phyloP scores from a whole-genome alignment of 495 filamentous ascomycete species.

The Penicillium bialowiezense region DNA sequence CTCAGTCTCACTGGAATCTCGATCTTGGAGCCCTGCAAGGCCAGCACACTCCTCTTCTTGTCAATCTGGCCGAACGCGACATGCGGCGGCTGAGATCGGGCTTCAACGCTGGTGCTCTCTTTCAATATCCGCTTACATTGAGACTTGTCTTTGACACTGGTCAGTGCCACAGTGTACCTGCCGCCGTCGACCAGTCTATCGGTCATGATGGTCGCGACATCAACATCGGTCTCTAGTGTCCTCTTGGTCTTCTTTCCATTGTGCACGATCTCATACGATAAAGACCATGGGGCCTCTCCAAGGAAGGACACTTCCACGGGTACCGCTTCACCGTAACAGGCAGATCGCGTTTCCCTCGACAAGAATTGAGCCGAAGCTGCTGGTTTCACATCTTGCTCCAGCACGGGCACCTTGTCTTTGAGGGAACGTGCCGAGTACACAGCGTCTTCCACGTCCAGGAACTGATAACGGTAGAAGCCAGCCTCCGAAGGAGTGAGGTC shows the following conservation, averaged over 20 bases:
- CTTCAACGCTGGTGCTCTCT: slow-evolving; percentile 76
- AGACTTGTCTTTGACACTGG: slow-evolving; percentile 78
- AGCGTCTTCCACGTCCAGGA: slow-evolving; percentile 72
- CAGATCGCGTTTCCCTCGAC: slow-evolving; percentile 48
- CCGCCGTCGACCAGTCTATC: slow-evolving; percentile 71
- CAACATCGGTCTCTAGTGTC: slow-evolving; percentile 57
- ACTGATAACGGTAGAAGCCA: slow-evolving; percentile 83
- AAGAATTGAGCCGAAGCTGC: slow-evolving; percentile 76
- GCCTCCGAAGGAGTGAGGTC: slow-evolving; percentile 79
- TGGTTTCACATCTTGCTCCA: slow-evolving; percentile 91
- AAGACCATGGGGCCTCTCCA: slow-evolving; percentile 80
- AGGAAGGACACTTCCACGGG: slow-evolving; percentile 67
- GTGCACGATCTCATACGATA: slow-evolving; percentile 94
- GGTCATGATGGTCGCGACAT: slow-evolving; percentile 67
- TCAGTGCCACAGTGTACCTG: slow-evolving; percentile 80
- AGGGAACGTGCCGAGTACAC: slow-evolving; percentile 61
- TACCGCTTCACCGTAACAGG: slow-evolving; percentile 80
- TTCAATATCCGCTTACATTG: slow-evolving; percentile 82
- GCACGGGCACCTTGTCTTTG: slow-evolving; percentile 51
- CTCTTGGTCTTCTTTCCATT: slow-evolving; percentile 75
- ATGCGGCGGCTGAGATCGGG: slow-evolving; percentile 80
- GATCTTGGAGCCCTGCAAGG: slow-evolving; percentile 70
- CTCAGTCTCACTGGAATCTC: slow-evolving; percentile 78
- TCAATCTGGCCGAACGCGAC: slow-evolving; percentile 81
- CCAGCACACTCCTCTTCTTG: slow-evolving; percentile 64